Evolutionary conservation across 257 asterid genomes (phyloP), one percentile per base, ranked within the genome.

Genomic region (Penstemon eatonii): DNA sequence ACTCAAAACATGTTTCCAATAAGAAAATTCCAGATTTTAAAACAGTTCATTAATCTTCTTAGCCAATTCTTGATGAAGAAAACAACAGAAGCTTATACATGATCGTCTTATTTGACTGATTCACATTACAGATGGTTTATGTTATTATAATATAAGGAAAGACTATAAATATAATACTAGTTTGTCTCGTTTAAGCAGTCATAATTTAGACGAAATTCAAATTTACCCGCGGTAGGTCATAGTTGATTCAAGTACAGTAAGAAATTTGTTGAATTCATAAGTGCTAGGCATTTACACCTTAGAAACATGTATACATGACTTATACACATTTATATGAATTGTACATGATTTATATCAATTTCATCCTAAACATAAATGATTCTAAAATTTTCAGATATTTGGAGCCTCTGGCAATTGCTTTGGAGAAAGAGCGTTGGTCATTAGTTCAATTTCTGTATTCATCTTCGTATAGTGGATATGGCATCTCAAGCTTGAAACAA

Each of bases 381-480:
- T 64, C 33, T 65, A 25, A 25, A 25, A 25, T 72, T 82, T 84
- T 52, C 90, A 94, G 98, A 46, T 94, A 94, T 76, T 71, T 94
- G 86, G 92, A 91, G 82, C 95, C 98, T 56, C 59, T 94, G 75
- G 98, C 99, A 41, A 82, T 83, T 75, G 96, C 95, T 63, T 71
- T 94, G 82, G 98, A 91, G 66, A 91, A 80, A 81, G 99, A 94
- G 87, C 86, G 65, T 56, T 91, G 99, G 98, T 94, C 99, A 5
- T 69, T 94, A 58, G 96, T 91, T 65, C 99, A 94, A 65, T 89
- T 94, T 81, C 93, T 94, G 15, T 81, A 89, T 72, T 84, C 99
- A 4, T 94, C 99, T 51, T 94, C 98, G 1, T 94, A 91, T 72
- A 86, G 85, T 76, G 99, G 98, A 78, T 94, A 89, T 42, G 98